These are phyloP conservation scores for Sugiyamaella qingdaonensis DNA, from an alignment of 805 yeast species.

Conservation along the genomic window DNA sequence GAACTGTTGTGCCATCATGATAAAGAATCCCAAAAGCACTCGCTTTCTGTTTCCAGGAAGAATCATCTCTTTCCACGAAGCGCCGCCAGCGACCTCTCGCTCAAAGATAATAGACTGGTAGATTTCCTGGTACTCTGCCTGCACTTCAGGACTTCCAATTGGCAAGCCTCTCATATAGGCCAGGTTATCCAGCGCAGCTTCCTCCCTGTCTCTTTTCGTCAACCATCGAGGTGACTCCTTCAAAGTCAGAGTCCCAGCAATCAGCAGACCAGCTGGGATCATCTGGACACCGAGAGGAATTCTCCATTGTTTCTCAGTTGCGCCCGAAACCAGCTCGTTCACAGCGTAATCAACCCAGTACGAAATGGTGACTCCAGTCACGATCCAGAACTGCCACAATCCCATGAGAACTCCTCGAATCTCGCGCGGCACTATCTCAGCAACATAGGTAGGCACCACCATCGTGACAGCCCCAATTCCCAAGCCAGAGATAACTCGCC, in stretches of 20 bases:
- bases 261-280: slow-evolving; percentile 47
- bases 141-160: slow-evolving; percentile 45
- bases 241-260: slow-evolving; percentile 38
- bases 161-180: slow-evolving; percentile 45
- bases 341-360: slow-evolving; percentile 50
- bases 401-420: slow-evolving; percentile 37
- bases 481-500: slow-evolving; percentile 48
- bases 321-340: slow-evolving; percentile 39
- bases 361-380: slow-evolving; percentile 30
- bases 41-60: slow-evolving; percentile 12
- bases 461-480: slow-evolving; percentile 51
- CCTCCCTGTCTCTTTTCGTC: slow-evolving; percentile 47
- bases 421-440: slow-evolving; percentile 39
- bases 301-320: slow-evolving; percentile 43
- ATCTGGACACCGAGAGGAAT: slow-evolving; percentile 65
- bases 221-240: slow-evolving; percentile 44
- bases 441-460: slow-evolving; percentile 49
- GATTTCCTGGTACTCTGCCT: slow-evolving; percentile 49
- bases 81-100: slow-evolving; percentile 28
- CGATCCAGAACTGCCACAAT: slow-evolving; percentile 23
- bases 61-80: slow-evolving; percentile 17
- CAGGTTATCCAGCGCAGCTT: slow-evolving; percentile 39
- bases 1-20: slow-evolving; percentile 35
- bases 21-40: slow-evolving; percentile 8
- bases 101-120: slow-evolving; percentile 44